Evolutionary conservation across 768 basidiomycete species (phyloP).

Genomic region (Tulasnella sp.): DNA sequence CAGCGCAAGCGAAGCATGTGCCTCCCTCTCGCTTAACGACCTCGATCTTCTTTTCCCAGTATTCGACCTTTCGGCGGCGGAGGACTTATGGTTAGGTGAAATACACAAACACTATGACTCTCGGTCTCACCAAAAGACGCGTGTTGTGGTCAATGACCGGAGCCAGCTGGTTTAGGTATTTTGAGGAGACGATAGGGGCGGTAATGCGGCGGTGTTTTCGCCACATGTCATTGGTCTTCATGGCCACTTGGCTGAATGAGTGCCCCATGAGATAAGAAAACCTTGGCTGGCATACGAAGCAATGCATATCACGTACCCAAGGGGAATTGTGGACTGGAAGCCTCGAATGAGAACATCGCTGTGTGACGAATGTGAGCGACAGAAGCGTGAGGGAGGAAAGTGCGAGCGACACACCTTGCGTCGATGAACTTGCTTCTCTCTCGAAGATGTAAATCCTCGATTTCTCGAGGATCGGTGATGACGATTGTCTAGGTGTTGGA

Average conservation of each 20-base stretch:
- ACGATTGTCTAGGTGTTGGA: neutral
- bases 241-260: neutral
- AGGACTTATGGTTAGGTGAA: neutral
- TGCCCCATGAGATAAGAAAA: neutral
- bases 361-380: neutral
- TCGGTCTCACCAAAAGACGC: neutral
- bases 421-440: slow-evolving; percentile 17
- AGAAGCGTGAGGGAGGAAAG: neutral
- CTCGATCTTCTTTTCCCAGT: slow-evolving; percentile 16
- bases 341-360: slow-evolving; percentile 1
- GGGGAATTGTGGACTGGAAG: neutral
- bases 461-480: slow-evolving; percentile 6
- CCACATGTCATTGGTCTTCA: slow-evolving; percentile 10
- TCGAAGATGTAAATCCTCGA: slow-evolving; percentile 13
- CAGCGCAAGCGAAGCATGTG: slow-evolving; percentile 1
- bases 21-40: neutral
- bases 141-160: neutral
- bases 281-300: neutral
- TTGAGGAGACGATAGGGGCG: neutral
- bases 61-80: slow-evolving; percentile 2
- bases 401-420: neutral
- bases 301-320: neutral
- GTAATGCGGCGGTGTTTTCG: slow-evolving; percentile 13
- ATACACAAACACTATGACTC: neutral
- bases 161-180: neutral